Base-by-base conservation (phyloP, 164 flowering plant species). In the Warburgia ugandensis region DNA sequence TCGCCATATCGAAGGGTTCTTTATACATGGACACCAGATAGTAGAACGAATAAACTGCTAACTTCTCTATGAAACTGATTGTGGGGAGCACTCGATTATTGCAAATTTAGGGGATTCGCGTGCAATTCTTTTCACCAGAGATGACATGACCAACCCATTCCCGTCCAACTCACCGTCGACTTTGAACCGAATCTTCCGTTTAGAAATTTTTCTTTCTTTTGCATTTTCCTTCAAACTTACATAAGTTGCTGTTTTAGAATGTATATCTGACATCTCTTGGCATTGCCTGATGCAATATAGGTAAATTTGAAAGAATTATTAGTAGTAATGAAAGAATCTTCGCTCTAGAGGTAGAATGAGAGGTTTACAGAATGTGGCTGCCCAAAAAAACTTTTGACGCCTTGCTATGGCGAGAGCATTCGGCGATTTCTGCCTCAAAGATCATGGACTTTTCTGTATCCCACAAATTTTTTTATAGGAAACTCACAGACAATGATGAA, bases 381-480 rank as follows among this genome's bases (percentile, higher is more conserved):
- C 97, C 97, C 0, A 70, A 86, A 74, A 75, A 11, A 68, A 84
- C 45, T 62, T 65, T 60, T 91, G 94, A 3, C 96, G 96, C 29
- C 81, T 90, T 1, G 97, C 97, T 11, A 86, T 86, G 96, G 69
- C 97, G 5, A 68, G 94, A 55, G 91, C 97, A 43, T 84, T 90
- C 33, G 96, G 94, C 23, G 95, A 86, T 58, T 84, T 84, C 62
- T 90, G 97, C 72, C 61, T 90, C 8, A 90, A 86, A 67, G 84
- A 81, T 48, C 77, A 58, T 32, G 95, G 95, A 21, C 72, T 86
- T 41, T 79, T 79, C 28, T 77, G 86, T n/a, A 48, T 49, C 9
- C 97, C 97, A 14, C 65, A 77, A 45, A 55, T 90, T 29, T n/a
- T 73, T 64, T 19, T 74, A 77, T 40, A 71, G 81, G 60, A 80